Percentiles rank a stretch among this genome's conserved stretches.
These are phyloP conservation scores for Mortierella claussenii DNA, from an alignment of 192 early-diverging fungal species.

Conservation along the genomic window DNA sequence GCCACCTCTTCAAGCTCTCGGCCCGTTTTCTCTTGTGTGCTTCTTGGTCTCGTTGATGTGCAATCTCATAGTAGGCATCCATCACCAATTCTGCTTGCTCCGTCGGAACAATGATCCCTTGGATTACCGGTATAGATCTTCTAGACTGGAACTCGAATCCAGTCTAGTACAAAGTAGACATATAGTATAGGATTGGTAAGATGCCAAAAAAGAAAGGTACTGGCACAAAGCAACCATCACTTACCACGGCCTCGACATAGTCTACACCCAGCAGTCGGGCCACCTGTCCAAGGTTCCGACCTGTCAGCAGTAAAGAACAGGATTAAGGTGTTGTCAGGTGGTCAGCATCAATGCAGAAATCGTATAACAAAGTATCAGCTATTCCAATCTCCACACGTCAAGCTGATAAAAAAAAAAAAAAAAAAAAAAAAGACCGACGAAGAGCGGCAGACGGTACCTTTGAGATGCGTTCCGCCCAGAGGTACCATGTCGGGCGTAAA, in stretches of 20 bases:
- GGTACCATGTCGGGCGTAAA: slow-evolving; percentile 90
- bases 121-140: slow-evolving; percentile 66
- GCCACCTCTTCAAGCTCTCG: slow-evolving; percentile 64
- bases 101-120: slow-evolving; percentile 76
- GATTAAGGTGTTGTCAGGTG: too few species aligned
- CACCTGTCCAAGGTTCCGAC: slow-evolving; percentile 67
- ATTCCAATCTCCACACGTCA: neutral
- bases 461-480: slow-evolving; percentile 77
- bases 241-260: slow-evolving; percentile 84
- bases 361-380: too few species aligned
- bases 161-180: slow-evolving; percentile 53
- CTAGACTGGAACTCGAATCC: slow-evolving; percentile 78
- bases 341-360: too few species aligned
- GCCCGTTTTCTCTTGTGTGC: slow-evolving; percentile 55
- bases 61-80: slow-evolving; percentile 58
- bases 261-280: slow-evolving; percentile 84
- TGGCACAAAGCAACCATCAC: slow-evolving; percentile 56
- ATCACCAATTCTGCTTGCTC: slow-evolving; percentile 67
- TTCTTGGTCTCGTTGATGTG: slow-evolving; percentile 38
- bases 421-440: slow-evolving; percentile 38
- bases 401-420: neutral
- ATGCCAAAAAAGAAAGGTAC: too few species aligned
- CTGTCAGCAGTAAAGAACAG: slow-evolving; percentile 42
- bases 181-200: too few species aligned
- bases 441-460: too few species aligned